Evolutionary conservation across 2,329 filamentous ascomycete genomes (phyloP), one percentile per base, ranked within the genome.

Genomic region (Helminthosporium solani): DNA sequence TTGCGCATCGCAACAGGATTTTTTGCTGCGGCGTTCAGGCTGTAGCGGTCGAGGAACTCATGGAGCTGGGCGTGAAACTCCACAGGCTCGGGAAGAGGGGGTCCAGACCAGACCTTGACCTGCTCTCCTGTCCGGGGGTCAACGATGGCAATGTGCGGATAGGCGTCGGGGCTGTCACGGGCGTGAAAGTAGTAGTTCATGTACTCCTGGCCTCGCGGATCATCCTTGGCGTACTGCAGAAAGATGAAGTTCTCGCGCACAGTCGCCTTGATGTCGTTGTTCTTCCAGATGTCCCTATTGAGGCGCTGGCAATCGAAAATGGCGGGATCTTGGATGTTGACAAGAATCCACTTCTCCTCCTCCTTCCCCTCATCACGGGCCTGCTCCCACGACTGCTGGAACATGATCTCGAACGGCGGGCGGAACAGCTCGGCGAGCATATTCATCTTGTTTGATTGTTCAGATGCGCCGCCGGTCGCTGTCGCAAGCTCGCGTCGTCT

Each of bases 21-120:
- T 74, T 95, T 95, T 66, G 87, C 92, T 62, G 89, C 86, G 35
- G 83, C 82, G 23, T 87, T 89, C 40, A 99, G 77, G 65, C 91
- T 96, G 74, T 97, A 99, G 19, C 94, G 84, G 66, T 97, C 94
- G n/a, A 99, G 81, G 60, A 99, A 99, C 70, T 97, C 92, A 63
- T 90, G 88, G 2, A 99, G 78, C 64, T 96, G 89, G 64, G 90
- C 89, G 50, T 95, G 82, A 59, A 99, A 97, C 12, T 96, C 91
- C 8, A 80, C 68, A 0, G 90, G 75, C 31, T 79, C 80, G 1
- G 91, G 85, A 43, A 91, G 88, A 1, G 91, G 89, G 7, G 82
- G 79, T 1, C 92, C 91, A 12, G 88, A 90, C 92, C 94, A 97
- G 1, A 91, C 82, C 74, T 99, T 99, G 68, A 99, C 88, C 70